phyloP scores from a whole-genome alignment of 768 basidiomycete genomes.

The Hortiboletus campestris region DNA sequence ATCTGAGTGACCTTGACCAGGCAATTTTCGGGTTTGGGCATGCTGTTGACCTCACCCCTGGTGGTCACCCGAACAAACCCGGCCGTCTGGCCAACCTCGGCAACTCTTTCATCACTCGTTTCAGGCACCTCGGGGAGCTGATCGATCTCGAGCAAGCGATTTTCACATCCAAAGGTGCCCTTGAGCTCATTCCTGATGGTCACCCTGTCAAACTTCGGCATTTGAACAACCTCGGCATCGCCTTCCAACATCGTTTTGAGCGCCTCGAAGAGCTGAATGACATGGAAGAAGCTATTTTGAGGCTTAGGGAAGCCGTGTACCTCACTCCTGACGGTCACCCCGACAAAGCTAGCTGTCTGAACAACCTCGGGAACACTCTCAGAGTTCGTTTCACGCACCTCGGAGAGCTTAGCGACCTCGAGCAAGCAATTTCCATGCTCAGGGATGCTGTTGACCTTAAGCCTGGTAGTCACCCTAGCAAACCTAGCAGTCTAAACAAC shows the following conservation, averaged over 20 bases:
- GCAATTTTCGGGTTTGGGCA: not conserved
- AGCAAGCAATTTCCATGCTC: not conserved
- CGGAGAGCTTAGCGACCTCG: not conserved
- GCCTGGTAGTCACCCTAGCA: not conserved
- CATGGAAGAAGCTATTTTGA: not conserved
- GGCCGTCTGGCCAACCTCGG: not conserved
- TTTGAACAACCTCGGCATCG: not conserved
- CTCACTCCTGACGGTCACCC: not conserved
- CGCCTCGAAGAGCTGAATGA: not conserved
- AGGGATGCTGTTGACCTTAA: not conserved
- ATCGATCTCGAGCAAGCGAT: slow-evolving; percentile 4
- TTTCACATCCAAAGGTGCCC: not conserved
- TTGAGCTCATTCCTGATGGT: not conserved
- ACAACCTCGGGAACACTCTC: not conserved
- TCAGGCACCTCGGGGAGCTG: not conserved
- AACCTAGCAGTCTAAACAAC: not conserved
- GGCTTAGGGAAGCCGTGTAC: not conserved
- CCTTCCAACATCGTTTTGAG: not conserved
- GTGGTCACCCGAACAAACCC: not conserved
- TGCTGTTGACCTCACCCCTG: not conserved
- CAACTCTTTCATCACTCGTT: not conserved
- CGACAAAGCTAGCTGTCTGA: not conserved
- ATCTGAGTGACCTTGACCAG: not conserved
- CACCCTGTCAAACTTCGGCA: not conserved
- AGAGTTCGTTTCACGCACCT: not conserved